Evolutionary conservation across 192 early-diverging fungal genomes (phyloP), one percentile per base, ranked within the genome.

Genomic region (Coemansia sp.): DNA sequence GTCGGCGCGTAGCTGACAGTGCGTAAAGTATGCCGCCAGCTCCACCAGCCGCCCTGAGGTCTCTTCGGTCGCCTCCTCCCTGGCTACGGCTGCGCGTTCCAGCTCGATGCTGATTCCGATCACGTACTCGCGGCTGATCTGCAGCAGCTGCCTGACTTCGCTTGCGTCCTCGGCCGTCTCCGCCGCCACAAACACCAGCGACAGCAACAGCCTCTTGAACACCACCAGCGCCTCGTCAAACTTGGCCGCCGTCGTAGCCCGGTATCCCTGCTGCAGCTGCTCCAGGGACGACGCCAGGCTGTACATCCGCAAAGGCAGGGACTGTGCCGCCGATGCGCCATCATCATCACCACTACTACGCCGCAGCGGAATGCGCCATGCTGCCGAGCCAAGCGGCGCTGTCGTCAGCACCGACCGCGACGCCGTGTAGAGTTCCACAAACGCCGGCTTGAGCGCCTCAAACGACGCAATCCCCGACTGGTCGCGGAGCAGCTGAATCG

Each of bases 401-500:
- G 72, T 83, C 26, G 85, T 74, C 24, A 90, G 56, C 9, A 86
- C 72, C 18, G 91, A 63, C 7, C 87, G 84, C 39, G 91, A 84
- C 0, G 93, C 83, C 55, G 89, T 84, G 78, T 87, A 97, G 17
- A 95, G 89, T 18, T 88, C 73, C 76, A 97, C 64, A 74, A 99
- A 97, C 34, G 85, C 79, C 5, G 90, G 83, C 82, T 95, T 95
- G 32, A 99, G 83, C 9, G 93, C 91, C 38, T 83, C 90, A 86
- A 99, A 99, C 76, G 93, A 93, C 24, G 88, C 85, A 61, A 89
- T 86, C 26, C 97, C 97, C n/a, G 87, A 86, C 82, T 98, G 95
- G 24, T 89, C 84, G 70, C 92, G 93, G 38, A 99, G 82, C 37
- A 95, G 72, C 88, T 91, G 86, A 92, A 99, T 97, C 1, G 95